Base-by-base conservation (phyloP, 2,329 filamentous ascomycete genomes). In the Colletotrichum endophyticum region DNA sequence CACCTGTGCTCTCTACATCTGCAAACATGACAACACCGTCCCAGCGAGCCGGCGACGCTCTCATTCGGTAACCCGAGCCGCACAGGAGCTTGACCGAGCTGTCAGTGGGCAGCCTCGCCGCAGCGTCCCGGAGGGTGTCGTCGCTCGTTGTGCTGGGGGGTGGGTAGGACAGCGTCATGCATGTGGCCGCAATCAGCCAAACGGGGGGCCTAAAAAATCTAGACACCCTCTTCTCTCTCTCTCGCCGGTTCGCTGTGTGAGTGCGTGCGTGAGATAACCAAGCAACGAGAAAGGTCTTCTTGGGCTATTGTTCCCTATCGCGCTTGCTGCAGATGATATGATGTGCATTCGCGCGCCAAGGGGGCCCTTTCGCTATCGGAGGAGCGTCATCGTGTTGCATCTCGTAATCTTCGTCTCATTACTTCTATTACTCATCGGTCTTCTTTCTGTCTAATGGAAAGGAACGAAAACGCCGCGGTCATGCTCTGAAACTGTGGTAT, bases 161-260 rank as follows among this genome's bases (percentile, higher is more conserved):
- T 68, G 63, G 34, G 80, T 80, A 76, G 79, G 75, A 82, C 79
- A 70, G 56, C 80, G 79, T 80, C 34, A 79, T 80, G 79, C 79
- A 79, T 78, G 79, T 78, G 78, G 78, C 79, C 78, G 79, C 44
- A 80, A 79, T 81, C 76, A 79, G 80, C 79, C 44, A 78, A 79
- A 72, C 61, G 76, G 72, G 70, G 6, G n/a, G 59, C 59, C 57
- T 30, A 27, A 67, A 56, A 30, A 39, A 32, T 72, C 56, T 25
- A 59, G 53, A 56, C 36, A 28, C 13, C 13, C 30, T 22, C 57
- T 25, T 22, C 27, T 36, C 19, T 49, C 39, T 39, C 44, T 49
- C 44, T n/a, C 6, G 44, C 19, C 44, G n/a, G 25, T 28, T 57
- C 34, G 25, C 2, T 28, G 19, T 44, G 27, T 53, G 15, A 6